These are phyloP conservation scores for Curvularia sp. DNA, from an alignment of 2,329 filamentous ascomycete species.

Conservation along the genomic window DNA sequence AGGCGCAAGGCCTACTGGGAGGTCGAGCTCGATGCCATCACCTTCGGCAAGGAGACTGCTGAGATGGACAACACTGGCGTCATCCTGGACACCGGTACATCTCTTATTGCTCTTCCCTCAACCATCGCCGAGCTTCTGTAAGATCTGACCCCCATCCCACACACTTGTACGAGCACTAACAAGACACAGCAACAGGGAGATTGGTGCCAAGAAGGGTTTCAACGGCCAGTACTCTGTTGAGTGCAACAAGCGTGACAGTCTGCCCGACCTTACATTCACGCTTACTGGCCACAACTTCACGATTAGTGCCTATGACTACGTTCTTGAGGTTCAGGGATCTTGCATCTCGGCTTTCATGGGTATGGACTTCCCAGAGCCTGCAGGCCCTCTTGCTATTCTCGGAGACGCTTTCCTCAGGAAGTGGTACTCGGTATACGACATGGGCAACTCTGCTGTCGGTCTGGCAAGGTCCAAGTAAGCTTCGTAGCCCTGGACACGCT, in stretches of 20 bases:
- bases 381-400: conserved; percentile 91
- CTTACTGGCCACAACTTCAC: conserved; percentile 92
- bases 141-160: conserved; percentile 40
- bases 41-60: conserved; percentile 83
- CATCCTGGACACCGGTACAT: conserved; percentile 98
- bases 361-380: conserved; percentile 83
- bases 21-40: conserved; percentile 92
- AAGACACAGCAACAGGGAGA: conserved; percentile 77
- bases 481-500: background rate
- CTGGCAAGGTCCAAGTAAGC: conserved; percentile 81
- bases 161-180: conserved; percentile 22
- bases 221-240: conserved; percentile 97
- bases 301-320: conserved; percentile 89
- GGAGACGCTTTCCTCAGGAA: conserved; percentile 83
- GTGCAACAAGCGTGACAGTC: conserved; percentile 79
- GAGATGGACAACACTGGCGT: conserved; percentile 94
- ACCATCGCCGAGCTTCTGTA: conserved; percentile 89
- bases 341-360: conserved; percentile 98
- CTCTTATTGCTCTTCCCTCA: conserved; percentile 91
- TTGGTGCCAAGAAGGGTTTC: conserved; percentile 96
- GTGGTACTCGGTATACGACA: conserved; percentile 96
- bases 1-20: conserved; percentile 99
- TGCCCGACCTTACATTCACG: conserved; percentile 91
- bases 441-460: conserved; percentile 86
- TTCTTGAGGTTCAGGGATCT: conserved; percentile 91